Percentiles rank a stretch among this genome's conserved stretches.
Evolutionary conservation across 805 yeast genomes (phyloP).

Genomic region (Zygosaccharomyces siamensis): DNA sequence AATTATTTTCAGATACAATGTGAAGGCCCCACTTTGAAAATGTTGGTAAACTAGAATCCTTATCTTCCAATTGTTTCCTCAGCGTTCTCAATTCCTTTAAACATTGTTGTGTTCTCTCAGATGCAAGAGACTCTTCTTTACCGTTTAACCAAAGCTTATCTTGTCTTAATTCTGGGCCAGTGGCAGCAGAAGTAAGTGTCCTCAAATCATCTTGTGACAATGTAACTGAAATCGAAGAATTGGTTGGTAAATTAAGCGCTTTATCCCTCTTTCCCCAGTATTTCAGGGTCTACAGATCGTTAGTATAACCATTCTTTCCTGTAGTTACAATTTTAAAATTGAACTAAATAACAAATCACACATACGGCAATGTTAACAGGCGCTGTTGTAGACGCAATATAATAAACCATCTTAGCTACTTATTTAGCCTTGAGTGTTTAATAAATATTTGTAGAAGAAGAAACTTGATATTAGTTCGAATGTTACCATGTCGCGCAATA

Average conservation of each 20-base stretch:
- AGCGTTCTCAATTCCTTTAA: slow-evolving; percentile 65
- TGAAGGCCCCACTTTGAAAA: slow-evolving; percentile 63
- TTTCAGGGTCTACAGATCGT: slow-evolving; percentile 63
- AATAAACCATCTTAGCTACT: slow-evolving; percentile 43
- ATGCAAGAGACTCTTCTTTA: slow-evolving; percentile 62
- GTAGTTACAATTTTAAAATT: too few species aligned
- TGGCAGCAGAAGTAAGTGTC: slow-evolving; percentile 85
- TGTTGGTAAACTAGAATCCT: slow-evolving; percentile 50
- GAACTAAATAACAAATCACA: slow-evolving; percentile 12
- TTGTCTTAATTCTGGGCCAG: slow-evolving; percentile 48
- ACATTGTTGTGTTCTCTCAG: slow-evolving; percentile 65
- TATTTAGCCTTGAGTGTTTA: neutral
- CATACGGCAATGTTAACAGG: slow-evolving; percentile 95
- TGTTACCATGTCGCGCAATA: slow-evolving; percentile 2
- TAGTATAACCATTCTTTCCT: slow-evolving; percentile 5
- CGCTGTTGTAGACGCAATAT: slow-evolving; percentile 82
- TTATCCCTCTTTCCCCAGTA: slow-evolving; percentile 99
- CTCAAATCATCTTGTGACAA: slow-evolving; percentile 85
- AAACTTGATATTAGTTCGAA: neutral
- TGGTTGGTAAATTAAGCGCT: slow-evolving; percentile 85
- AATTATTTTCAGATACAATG: slow-evolving; percentile 89
- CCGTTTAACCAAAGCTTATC: slow-evolving; percentile 88
- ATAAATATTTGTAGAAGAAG: neutral
- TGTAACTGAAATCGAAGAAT: slow-evolving; percentile 93
- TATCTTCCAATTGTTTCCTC: slow-evolving; percentile 56